Base-by-base conservation (phyloP, 352 stramenopile genomes). In the Globisporangium orthogonon region DNA sequence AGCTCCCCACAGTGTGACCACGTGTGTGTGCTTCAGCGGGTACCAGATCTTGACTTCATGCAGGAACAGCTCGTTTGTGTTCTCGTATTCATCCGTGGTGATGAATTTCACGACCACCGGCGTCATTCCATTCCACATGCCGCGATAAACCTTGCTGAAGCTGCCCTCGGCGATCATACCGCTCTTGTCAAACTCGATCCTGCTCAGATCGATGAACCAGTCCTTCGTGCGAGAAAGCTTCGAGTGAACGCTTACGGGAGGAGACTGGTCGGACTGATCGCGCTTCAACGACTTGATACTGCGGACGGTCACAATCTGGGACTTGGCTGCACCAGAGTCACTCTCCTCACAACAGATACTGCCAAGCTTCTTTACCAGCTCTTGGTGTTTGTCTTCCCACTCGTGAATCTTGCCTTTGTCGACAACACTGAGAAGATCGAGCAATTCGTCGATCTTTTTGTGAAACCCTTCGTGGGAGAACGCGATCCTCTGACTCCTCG, bases 81-180 rank as follows among this genome's bases (percentile, higher is more conserved):
- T 54, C 9, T n/a, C 44, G 3, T 14, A 15, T 2, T 57, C 40
- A 1, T 50, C 1, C 7, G 2, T 0, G 37, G 28, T 39, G 40
- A 58, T 44, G 29, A 51, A 58, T n/a, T 58, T 58, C 18, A 58
- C 33, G 31, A 58, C 53, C 11, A 58, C 53, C 7, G 18, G 53
- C 13, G 52, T 56, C 33, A 29, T 17, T 7, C 7, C n/a, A 15
- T 23, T 17, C 52, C 52, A 56, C 15, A 41, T 45, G 2, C 52
- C 52, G 23, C n/a, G 40, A n/a, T 30, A 50, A 1, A 56, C 23
- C 15, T 3, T 13, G 31, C 52, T 40, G 33, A 56, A 56, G 2
- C 39, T 28, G 14, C 52, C 52, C 4, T 41, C 4, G 11, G 13
- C 15, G 14, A 56, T 43, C 17, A 4, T 48, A 3, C 10, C 14